A percentile compares a stretch with the other conserved stretches of the same genome.
phyloP scores from a whole-genome alignment of 371 early-diverging fungal genomes.

The Amoeboaphelidium occidentale region DNA sequence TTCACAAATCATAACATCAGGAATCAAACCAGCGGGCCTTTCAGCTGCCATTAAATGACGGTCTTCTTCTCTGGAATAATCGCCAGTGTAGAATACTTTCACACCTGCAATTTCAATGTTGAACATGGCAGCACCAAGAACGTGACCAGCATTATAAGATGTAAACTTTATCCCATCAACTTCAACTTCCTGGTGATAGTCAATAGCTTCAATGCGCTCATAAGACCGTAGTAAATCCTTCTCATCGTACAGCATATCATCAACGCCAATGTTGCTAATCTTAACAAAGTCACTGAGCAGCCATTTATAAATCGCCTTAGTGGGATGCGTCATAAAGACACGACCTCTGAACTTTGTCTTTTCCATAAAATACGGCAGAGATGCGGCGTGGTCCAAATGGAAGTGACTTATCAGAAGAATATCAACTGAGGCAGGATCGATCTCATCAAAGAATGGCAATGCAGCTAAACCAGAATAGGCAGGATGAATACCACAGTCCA shows the following conservation, averaged over 20 bases:
- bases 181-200: constrained; percentile 92
- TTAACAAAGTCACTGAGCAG: constrained; percentile 90
- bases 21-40: constrained; percentile 43
- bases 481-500: constrained; percentile 99
- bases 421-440: constrained; percentile 85
- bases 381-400: constrained; percentile 99
- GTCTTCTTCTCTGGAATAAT: constrained; percentile 99
- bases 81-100: constrained; percentile 95
- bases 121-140: constrained; percentile 99
- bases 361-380: constrained; percentile 95
- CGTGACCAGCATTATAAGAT: constrained; percentile 97
- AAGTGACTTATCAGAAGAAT: constrained; percentile 94
- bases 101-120: constrained; percentile 93
- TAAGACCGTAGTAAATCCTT: constrained; percentile 73
- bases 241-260: constrained; percentile 87
- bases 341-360: constrained; percentile 96
- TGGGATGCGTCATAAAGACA: constrained; percentile 99
- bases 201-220: constrained; percentile 88
- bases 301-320: constrained; percentile 98
- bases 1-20: constrained; percentile 94
- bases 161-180: constrained; percentile 93
- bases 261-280: constrained; percentile 59
- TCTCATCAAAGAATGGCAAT: constrained; percentile 93
- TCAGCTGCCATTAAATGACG: constrained; percentile 98
- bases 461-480: constrained; percentile 88